A percentile compares a stretch with the other conserved stretches of the same genome.
These are phyloP conservation scores for Craterostigma plantagineum DNA, from an alignment of 257 asterid genomes.

Conservation along the genomic window DNA sequence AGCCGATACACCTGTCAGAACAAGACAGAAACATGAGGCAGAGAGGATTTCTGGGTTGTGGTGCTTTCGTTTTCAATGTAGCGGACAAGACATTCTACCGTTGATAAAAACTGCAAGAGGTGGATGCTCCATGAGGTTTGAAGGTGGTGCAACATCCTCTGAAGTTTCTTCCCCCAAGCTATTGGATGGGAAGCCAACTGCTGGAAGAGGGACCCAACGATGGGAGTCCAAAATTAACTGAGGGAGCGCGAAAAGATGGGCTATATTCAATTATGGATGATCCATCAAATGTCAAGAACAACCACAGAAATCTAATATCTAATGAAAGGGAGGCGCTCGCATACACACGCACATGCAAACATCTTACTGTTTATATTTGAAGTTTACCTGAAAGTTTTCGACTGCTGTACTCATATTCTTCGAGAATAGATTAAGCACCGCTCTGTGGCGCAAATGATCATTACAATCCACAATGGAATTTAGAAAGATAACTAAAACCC, in stretches of 20 bases:
- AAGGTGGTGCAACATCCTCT: slow-evolving; percentile 74
- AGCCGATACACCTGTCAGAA: slow-evolving; percentile 68
- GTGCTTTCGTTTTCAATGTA: background rate
- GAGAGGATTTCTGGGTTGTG: background rate
- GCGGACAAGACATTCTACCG: slow-evolving; percentile 21
- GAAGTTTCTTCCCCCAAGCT: slow-evolving; percentile 58
- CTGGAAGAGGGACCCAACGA: slow-evolving; percentile 71
- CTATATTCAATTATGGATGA: too few relatives aligned
- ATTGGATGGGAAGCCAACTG: slow-evolving; percentile 80
- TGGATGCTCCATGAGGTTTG: slow-evolving; percentile 95
- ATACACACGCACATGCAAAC: background rate
- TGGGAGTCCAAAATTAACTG: slow-evolving; percentile 91
- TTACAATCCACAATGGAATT: too few relatives aligned
- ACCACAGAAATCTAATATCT: background rate
- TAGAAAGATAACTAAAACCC: too few relatives aligned
- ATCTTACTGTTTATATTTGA: background rate
- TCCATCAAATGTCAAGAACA: too few relatives aligned
- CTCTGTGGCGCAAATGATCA: slow-evolving; percentile 33
- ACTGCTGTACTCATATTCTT: slow-evolving; percentile 87
- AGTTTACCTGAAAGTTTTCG: slow-evolving; percentile 77
- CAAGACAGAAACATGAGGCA: slow-evolving; percentile 1
- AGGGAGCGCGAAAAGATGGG: slow-evolving; percentile 10
- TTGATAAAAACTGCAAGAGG: slow-evolving; percentile 87
- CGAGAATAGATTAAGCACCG: slow-evolving; percentile 67
- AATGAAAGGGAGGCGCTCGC: background rate